Base-by-base conservation (phyloP, 2,329 filamentous ascomycete genomes). In the Fusarium clavum region DNA sequence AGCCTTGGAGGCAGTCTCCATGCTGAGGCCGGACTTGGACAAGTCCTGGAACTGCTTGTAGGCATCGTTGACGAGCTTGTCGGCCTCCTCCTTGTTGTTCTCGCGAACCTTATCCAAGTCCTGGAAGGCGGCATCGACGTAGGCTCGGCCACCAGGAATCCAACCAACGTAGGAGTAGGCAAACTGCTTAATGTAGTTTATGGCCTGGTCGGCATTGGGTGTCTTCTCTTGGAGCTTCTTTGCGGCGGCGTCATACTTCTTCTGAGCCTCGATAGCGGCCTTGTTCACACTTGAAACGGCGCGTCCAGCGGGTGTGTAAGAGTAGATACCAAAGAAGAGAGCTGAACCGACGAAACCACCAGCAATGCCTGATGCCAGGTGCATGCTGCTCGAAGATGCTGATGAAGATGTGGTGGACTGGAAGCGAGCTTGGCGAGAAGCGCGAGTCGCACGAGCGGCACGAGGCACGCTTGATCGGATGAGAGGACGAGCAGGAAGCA, bases 31-130 rank as follows among this genome's bases (percentile, higher is more conserved):
- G 6, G 81, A 79, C 74, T 88, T 88, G 16, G 87, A 85, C 5
- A 91, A 80, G 25, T 86, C 83, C 71, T 90, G 88, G 57, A 94
- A 84, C 73, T 93, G 87, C 29, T 83, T 83, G 78, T 94, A 94
- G 3, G 91, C 87, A 49, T 92, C 87, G 24, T 81, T 83, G 57
- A 94, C 83, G 46, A 94, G 88, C 73, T 88, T 79, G 74, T 94
- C 90, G 9, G 92, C 90, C 76, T 94, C 91, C 0, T 91, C 84
- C 47, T 86, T 84, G 78, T 94, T 91, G 75, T 91, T 90, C 69
- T 87, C 80, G 46, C 89, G 86, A 30, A 94, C 84, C 32, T 85
- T 87, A 51, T 94, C 91, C 45, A 92, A 82, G 71, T 94, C 91
- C 25, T 91, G 83, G 79, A 94, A 94, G 0, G 87, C 88, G 2